Evolutionary conservation across 352 stramenopile species (phyloP), one percentile per base, ranked within the genome.

Genomic region (Pythium phragmiticola): DNA sequence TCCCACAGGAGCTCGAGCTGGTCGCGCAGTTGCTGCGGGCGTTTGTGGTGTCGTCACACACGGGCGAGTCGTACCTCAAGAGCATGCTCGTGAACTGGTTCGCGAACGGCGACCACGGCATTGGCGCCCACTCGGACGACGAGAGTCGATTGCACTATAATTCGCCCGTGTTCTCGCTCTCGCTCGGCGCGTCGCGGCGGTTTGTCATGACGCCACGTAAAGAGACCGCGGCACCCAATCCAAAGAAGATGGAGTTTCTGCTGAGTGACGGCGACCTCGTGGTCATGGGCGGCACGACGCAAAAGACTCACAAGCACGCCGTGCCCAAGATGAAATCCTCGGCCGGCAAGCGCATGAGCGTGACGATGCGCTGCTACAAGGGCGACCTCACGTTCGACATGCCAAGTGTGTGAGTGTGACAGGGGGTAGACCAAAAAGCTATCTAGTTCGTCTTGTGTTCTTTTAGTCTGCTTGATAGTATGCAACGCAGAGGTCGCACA

Each of bases 1-100:
- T 84, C 50, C 74, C 80, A 19, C 57, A 47, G 7, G 71, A 68
- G 13, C 57, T 87, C 28, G 51, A 70, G 9, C 65, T 72, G 16
- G 77, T 73, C 46, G 70, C 86, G 28, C 46, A 73, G 17, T 65
- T 82, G 46, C 75, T 87, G 58, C 65, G 87, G 11, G 62, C 63
- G 16, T 67, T 85, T 16, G 73, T 87, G 23, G 50, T 75, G 39
- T 71, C 84, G 37, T 61, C 70, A 3, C 33, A 33, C 14, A 64
- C 58, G 14, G 48, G 49, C 16, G 52, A 66, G 42, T 67, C 52
- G 4, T 64, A 66, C 47, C 47, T 72, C 19, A 56, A 51, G 30
- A 63, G 49, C 45, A 53, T 63, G 48, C 72, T 96, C 11, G 68
- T 90, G 46, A 96, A 95, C 58, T 96, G 87, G 88, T 96, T 95